Evolutionary conservation across 768 basidiomycete genomes (phyloP), one percentile per base, ranked within the genome.

Genomic region (Lentinula sp.): DNA sequence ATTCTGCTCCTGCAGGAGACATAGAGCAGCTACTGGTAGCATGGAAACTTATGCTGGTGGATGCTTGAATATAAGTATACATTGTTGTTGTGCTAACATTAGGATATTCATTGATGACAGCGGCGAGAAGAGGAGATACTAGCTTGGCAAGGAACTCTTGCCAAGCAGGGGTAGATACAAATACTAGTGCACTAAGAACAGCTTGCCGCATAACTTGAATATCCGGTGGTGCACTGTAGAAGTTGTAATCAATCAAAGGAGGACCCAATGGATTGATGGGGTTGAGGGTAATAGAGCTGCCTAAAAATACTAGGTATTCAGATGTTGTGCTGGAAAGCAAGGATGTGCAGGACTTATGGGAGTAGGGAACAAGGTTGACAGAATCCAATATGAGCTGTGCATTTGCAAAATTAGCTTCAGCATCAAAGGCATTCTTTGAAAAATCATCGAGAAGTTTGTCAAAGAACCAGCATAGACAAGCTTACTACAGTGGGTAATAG

Each of bases 141-240:
- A 63, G 1, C 60, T 16, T 56, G 0, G 68, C 23, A 8, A 77
- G 56, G 53, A 62, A 76, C 9, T 66, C 70, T 7, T 66, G 50
- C 72, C 72, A 77, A 1, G 66, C 64, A 13, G 67, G 46, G 0
- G 70, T 70, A 4, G 68, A 54, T n/a, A 72, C 23, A 59, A 77
- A 73, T 15, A 64, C 61, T 4, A 60, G 33, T 2, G 66, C 69
- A 10, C 60, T 66, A 46, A 67, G 62, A 13, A 76, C 63, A 4
- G 68, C 69, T 48, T 71, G 62, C 1, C 65, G 63, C 68, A 76
- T 68, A 13, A 67, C 65, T 58, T 62, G 57, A 28, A 71, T 32
- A 45, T 73, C 73, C 45, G 64, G 66, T 6, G 63, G 60, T 36
- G 66, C 57, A 0, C 42, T 48, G 15, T 71, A 55, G 43, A 66